These are phyloP conservation scores for Phytopythium kandeliae DNA, from an alignment of 352 stramenopile genomes.

Conservation along the genomic window DNA sequence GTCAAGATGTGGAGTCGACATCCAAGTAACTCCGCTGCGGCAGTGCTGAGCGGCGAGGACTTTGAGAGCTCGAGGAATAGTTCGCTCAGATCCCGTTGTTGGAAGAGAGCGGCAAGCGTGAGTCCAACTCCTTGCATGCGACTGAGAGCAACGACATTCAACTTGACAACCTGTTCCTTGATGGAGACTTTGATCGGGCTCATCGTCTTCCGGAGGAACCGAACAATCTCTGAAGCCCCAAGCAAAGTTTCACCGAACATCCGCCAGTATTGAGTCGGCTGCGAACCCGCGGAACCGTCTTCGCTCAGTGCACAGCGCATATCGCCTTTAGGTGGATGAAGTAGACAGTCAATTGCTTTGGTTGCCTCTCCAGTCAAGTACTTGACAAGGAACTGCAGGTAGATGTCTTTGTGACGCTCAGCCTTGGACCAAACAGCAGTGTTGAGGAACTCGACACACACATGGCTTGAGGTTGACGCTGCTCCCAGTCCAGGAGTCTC, in stretches of 20 bases:
- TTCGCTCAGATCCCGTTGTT: slow-evolving; percentile 46
- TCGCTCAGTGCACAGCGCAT: slow-evolving; percentile 59
- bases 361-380: slow-evolving; percentile 48
- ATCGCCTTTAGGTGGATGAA: slow-evolving; percentile 35
- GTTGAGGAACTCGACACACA: slow-evolving; percentile 62
- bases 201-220: slow-evolving; percentile 51
- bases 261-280: slow-evolving; percentile 58
- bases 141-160: slow-evolving; percentile 45
- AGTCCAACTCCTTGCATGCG: slow-evolving; percentile 51
- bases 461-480: slow-evolving; percentile 18
- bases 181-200: slow-evolving; percentile 34
- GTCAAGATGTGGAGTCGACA: slow-evolving; percentile 30
- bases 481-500: background rate
- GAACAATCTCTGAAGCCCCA: slow-evolving; percentile 56
- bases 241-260: slow-evolving; percentile 67
- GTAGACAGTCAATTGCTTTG: slow-evolving; percentile 38
- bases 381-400: slow-evolving; percentile 72
- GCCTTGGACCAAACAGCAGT: slow-evolving; percentile 46
- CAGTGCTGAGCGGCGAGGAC: slow-evolving; percentile 18
- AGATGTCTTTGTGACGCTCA: slow-evolving; percentile 51
- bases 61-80: slow-evolving; percentile 45
- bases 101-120: slow-evolving; percentile 41
- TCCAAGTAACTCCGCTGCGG: slow-evolving; percentile 34
- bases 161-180: slow-evolving; percentile 46
- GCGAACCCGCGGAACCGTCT: slow-evolving; percentile 3